These are phyloP conservation scores for Nemania bipapillata DNA, from an alignment of 2,329 filamentous ascomycete genomes.

Conservation along the genomic window DNA sequence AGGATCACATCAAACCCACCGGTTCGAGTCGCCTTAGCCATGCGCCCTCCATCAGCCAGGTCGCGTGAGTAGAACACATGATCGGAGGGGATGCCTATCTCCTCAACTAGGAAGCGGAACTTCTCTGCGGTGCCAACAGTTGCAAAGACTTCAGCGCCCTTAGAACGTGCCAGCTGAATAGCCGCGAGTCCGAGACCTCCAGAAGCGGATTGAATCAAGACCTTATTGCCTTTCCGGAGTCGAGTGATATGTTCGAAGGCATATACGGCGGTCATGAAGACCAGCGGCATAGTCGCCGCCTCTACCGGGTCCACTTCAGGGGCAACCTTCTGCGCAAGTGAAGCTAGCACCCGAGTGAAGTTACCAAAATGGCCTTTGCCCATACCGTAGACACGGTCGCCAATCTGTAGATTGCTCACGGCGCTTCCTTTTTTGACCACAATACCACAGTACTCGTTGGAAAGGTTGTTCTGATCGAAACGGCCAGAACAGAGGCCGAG, in stretches of 20 bases:
- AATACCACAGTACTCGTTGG: constrained; percentile 17
- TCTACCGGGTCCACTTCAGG: constrained; percentile 21
- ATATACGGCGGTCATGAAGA: constrained; percentile 26
- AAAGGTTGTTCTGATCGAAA: constrained; percentile 25
- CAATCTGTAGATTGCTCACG: constrained; percentile 25
- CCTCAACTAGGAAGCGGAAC: constrained; percentile 2
- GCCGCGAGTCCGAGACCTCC: constrained; percentile 23
- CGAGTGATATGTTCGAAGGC: constrained; percentile 10
- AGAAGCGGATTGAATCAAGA: constrained; percentile 16
- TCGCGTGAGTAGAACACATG: constrained; percentile 22
- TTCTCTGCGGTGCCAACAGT: constrained; percentile 25
- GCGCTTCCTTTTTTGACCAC: constrained; percentile 17
- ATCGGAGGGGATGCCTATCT: background rate
- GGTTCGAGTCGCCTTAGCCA: constrained; percentile 10
- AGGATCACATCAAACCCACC: constrained; percentile 22
- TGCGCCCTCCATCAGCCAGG: background rate
- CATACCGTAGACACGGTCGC: constrained; percentile 34
- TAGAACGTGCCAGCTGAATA: constrained; percentile 7
- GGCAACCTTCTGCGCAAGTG: constrained; percentile 10
- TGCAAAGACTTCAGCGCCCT: constrained; percentile 25
- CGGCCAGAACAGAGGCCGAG: constrained; percentile 12
- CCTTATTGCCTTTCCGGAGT: background rate
- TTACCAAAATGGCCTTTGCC: constrained; percentile 32
- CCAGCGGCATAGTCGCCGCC: constrained; percentile 13
- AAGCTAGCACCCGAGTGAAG: constrained; percentile 22